Evolutionary conservation across 331 rosid genomes (phyloP), one percentile per base, ranked within the genome.

Genomic region (Stylosanthes scabra): DNA sequence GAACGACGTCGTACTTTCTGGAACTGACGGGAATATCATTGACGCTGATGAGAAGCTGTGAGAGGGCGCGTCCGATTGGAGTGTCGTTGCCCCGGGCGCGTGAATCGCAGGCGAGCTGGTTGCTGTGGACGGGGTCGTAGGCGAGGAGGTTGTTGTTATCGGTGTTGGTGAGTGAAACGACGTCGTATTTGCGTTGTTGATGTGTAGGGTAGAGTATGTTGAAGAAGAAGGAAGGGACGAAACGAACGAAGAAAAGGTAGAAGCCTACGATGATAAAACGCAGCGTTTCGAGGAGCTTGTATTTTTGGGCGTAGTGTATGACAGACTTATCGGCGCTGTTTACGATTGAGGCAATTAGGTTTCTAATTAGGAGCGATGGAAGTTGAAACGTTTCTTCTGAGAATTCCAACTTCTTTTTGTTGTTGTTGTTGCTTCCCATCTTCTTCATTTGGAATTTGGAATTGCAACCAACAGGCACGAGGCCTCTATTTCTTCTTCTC

Each of bases 11-110:
- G 66, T 92, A 88, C 63, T 92, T 92, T 15, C 98, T 72, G 0
- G 98, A 92, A 34, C 84, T 84, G 2, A 90, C 96, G 0, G 95
- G 98, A 34, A 92, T 74, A 41, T 88, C 83, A 57, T 77, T 87
- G 0, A 82, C 68, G 2, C 80, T 66, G 1, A 85, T 57, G 56
- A 93, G 46, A 2, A 90, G 86, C 86, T 92, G 98, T 12, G 86
- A 74, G 6, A 92, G 95, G 1, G 94, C 92, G 7, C 97, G 91
- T 6, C 85, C 81, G 0, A 92, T 74, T 3, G 86, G 90, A 0
- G 86, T 85, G 25, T 78, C 84, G 20, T 66, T 67, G 58, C 34
- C 28, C 1, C 44, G 67, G 11, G 57, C 59, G 64, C 37, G 28
- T 8, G 61, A 13, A 29, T 70, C 74, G 61, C 28, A 6, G 11